phyloP scores from a whole-genome alignment of 1,284 basidiomycete genomes.

The Ustilago sp. region DNA sequence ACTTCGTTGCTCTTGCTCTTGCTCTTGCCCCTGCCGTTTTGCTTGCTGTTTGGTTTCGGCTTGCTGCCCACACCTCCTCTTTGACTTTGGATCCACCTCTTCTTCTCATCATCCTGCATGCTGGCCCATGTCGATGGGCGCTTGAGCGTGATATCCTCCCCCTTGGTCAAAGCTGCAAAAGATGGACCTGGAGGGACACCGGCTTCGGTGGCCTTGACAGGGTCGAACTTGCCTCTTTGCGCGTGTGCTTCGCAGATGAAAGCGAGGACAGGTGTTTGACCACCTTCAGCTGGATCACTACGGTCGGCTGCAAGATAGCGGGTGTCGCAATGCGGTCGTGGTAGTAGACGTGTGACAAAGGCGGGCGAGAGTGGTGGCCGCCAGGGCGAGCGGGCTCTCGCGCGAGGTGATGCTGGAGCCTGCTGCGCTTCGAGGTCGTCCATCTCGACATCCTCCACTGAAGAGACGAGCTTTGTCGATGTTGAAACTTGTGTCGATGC shows the following conservation, averaged over 20 bases:
- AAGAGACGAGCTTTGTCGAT: constrained; percentile 1
- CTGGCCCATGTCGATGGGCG: constrained; percentile 58
- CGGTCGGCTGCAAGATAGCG: constrained; percentile 22
- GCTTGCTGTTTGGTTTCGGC: constrained; percentile 69
- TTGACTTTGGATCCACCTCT: constrained; percentile 70
- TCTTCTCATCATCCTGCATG: constrained; percentile 34
- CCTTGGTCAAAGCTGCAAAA: constrained; percentile 70
- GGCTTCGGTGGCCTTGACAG: constrained; percentile 76
- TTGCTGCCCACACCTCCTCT: constrained; percentile 64
- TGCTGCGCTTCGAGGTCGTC: constrained; percentile 11
- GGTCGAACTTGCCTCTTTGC: constrained; percentile 87
- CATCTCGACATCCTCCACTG: constrained; percentile 29
- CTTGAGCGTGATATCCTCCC: constrained; percentile 71
- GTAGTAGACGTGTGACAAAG: constrained; percentile 32
- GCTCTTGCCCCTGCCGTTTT: constrained; percentile 11
- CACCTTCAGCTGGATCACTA: constrained; percentile 22
- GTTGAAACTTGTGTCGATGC: neutral
- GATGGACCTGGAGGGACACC: constrained; percentile 77
- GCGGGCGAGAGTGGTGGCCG: constrained; percentile 40
- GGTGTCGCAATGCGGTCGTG: constrained; percentile 18
- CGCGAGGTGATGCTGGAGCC: neutral
- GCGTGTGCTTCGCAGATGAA: constrained; percentile 83
- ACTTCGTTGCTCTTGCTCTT: constrained; percentile 10
- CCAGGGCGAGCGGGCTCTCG: constrained; percentile 16
- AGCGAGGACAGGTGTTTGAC: constrained; percentile 60